Percentiles rank a stretch among this genome's conserved stretches.
These are phyloP conservation scores for Talaromyces piceae DNA, from an alignment of 2,329 filamentous ascomycete species.

Conservation along the genomic window DNA sequence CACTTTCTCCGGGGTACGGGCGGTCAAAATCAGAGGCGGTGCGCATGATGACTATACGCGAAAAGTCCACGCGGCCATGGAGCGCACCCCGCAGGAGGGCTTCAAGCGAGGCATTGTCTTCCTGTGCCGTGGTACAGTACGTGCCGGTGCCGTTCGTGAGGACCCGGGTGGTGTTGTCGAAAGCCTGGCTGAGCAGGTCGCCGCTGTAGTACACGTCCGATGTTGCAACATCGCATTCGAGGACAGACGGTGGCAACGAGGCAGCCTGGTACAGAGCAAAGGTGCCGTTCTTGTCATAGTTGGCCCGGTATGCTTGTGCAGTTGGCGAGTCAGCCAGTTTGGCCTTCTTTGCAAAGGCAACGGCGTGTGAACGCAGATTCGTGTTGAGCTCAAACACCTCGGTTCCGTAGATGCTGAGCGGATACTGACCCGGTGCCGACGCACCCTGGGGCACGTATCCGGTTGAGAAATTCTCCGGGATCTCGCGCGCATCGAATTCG, in stretches of 20 bases:
- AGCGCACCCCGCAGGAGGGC: conserved; percentile 55
- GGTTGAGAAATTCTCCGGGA: conserved; percentile 57
- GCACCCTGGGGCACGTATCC: conserved; percentile 63
- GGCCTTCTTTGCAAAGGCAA: conserved; percentile 44
- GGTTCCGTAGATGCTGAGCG: conserved; percentile 55
- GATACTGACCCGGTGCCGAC: conserved; percentile 49
- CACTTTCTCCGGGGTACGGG: conserved; percentile 51
- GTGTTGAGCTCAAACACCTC: conserved; percentile 63
- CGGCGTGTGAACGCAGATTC: conserved; percentile 49
- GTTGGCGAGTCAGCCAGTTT: conserved; percentile 45
- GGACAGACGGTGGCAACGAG: conserved; percentile 45
- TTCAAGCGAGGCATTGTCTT: conserved; percentile 64
- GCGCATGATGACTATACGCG: conserved; percentile 60
- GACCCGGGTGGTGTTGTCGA: conserved; percentile 56
- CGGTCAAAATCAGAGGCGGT: conserved; percentile 66
- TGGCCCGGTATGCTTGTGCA: conserved; percentile 47
- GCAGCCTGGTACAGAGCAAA: conserved; percentile 33
- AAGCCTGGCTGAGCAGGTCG: conserved; percentile 51
- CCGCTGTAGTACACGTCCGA: conserved; percentile 68
- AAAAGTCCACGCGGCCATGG: conserved; percentile 55
- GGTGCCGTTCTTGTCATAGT: conserved; percentile 35
- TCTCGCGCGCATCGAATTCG: conserved; percentile 64
- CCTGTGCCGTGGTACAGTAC: conserved; percentile 66
- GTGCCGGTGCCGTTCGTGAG: conserved; percentile 61
- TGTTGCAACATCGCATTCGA: conserved; percentile 61